phyloP scores from a whole-genome alignment of 768 basidiomycete genomes.

The Pholiota conissans region DNA sequence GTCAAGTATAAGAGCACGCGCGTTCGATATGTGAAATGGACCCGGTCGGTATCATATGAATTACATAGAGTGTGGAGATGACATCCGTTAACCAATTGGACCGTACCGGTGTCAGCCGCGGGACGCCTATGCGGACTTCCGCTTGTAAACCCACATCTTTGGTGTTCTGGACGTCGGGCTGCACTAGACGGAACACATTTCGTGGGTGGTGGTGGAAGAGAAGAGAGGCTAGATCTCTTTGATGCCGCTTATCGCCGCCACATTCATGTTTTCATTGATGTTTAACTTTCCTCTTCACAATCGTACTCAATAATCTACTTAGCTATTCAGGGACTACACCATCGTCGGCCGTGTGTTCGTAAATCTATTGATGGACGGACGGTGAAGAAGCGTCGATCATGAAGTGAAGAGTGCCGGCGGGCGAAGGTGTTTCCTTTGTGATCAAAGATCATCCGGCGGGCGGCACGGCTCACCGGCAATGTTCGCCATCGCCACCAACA shows the following conservation, averaged over 20 bases:
- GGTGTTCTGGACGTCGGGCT: not conserved
- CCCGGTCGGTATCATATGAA: constrained; percentile 30
- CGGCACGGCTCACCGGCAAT: not conserved
- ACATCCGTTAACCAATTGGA: not conserved
- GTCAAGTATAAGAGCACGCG: constrained; percentile 18
- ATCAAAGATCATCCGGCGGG: not conserved
- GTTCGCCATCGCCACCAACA: not conserved
- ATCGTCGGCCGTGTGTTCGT: too few species aligned
- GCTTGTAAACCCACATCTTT: not conserved
- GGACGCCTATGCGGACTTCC: not conserved
- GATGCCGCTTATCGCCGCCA: not conserved
- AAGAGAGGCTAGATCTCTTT: not conserved
- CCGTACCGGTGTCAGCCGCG: not conserved
- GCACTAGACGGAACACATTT: not conserved
- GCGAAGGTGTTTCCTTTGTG: not conserved
- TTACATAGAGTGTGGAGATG: constrained; percentile 6
- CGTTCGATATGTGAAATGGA: constrained; percentile 14
- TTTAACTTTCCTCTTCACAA: too few species aligned
- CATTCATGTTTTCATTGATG: not conserved
- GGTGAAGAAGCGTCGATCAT: not conserved
- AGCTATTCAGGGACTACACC: too few species aligned
- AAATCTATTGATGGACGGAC: not conserved
- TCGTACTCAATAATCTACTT: too few species aligned
- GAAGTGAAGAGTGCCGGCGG: not conserved
- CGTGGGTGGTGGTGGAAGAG: not conserved